Conservation (phyloP, 345 rosid species). For the Populus davidiana region DNA sequence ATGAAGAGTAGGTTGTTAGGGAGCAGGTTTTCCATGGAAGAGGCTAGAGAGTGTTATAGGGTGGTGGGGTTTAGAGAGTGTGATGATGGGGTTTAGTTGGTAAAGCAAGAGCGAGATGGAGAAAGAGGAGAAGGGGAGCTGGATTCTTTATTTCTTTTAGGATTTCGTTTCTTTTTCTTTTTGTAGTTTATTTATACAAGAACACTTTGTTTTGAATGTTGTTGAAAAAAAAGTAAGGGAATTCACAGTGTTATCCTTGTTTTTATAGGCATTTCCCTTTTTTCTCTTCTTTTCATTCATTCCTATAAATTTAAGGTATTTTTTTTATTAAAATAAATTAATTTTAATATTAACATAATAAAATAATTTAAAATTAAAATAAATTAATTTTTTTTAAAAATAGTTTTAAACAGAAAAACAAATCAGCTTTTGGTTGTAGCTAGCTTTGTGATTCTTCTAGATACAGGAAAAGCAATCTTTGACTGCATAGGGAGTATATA, state of each 20-base stretch:
- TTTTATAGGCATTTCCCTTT: neutral
- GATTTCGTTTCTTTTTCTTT: neutral
- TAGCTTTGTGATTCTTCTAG: no score
- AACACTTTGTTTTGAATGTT: neutral
- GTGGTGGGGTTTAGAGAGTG: neutral
- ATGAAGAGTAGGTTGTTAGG: neutral
- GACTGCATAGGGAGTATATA: no score
- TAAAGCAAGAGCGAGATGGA: slow-evolving; percentile 5
- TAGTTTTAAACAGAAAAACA: no score
- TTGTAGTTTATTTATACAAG: neutral
- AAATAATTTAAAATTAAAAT: no score
- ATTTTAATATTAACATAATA: no score
- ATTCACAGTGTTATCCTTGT: neutral
- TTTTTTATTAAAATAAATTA: no score
- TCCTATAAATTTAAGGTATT: no score
- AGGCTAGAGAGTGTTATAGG: neutral
- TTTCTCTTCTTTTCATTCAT: no score
- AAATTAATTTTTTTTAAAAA: no score
- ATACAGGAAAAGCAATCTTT: no score
- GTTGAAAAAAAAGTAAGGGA: no score
- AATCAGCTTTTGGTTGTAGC: no score
- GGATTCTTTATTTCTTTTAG: slow-evolving; percentile 4
- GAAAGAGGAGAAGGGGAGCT: neutral
- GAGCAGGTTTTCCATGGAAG: slow-evolving; percentile 8
- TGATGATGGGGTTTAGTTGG: neutral